Conservation (phyloP, 257 asterid genomes). For the Scutellaria barbata region DNA sequence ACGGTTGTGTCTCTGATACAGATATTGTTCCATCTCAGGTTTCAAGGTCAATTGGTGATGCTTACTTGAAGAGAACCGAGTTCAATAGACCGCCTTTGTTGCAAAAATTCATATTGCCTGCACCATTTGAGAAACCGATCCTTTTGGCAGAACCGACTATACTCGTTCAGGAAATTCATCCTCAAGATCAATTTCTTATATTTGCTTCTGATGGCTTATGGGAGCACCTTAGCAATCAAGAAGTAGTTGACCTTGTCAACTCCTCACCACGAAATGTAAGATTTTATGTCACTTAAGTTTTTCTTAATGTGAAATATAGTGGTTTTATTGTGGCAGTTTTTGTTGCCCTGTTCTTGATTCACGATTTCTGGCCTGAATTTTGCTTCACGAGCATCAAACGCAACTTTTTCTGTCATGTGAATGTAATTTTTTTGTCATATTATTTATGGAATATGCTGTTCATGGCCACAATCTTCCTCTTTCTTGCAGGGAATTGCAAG, state of each 20-base stretch:
- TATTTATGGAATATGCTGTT: not conserved
- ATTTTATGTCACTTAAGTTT: slow-evolving; percentile 22
- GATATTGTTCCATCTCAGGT: slow-evolving; percentile 48
- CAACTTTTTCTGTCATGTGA: too few species aligned
- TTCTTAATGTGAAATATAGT: not conserved
- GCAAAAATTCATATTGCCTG: slow-evolving; percentile 64
- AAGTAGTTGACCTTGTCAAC: slow-evolving; percentile 71
- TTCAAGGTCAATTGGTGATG: slow-evolving; percentile 81
- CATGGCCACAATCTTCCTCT: slow-evolving; percentile 5
- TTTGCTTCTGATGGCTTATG: slow-evolving; percentile 89
- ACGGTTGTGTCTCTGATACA: slow-evolving; percentile 23
- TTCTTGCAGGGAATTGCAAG: slow-evolving; percentile 67
- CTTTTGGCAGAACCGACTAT: slow-evolving; percentile 74
- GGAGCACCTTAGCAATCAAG: slow-evolving; percentile 84
- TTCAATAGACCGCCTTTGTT: slow-evolving; percentile 69
- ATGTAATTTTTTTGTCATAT: not conserved
- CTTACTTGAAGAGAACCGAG: slow-evolving; percentile 70
- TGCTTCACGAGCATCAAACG: too few species aligned
- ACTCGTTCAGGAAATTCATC: slow-evolving; percentile 51
- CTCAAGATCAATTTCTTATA: slow-evolving; percentile 71
- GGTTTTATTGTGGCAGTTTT: not conserved
- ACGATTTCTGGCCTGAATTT: too few species aligned
- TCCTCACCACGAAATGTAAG: slow-evolving; percentile 59
- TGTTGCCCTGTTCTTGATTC: not conserved
- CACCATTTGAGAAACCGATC: slow-evolving; percentile 64